Base-by-base conservation (phyloP, 2,329 filamentous ascomycete species). In the Colletotrichum cuscutae region DNA sequence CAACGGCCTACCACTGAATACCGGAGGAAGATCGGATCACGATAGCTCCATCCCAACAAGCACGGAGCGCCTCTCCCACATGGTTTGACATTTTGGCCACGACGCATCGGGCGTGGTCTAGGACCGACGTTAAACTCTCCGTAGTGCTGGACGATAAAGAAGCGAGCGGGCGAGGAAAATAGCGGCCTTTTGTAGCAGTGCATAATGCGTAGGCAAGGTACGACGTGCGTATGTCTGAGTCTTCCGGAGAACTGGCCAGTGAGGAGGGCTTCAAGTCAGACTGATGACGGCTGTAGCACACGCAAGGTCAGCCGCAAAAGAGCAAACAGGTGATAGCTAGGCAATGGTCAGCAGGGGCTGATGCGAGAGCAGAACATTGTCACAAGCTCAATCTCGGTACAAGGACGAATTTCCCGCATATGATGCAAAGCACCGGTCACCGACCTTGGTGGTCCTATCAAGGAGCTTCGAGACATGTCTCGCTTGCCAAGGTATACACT, bases 391-490 rank as follows among this genome's bases (percentile, higher is more conserved):
- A 73, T 67, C 53, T 73, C 65, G 65, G 71, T 73, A 70, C 56
- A 62, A 65, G 42, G 71, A 73, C 57, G 58, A 74, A 71, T 68
- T 67, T 73, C 68, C 68, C 68, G 68, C 65, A 72, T 66, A 68
- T 52, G 24, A 75, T 74, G 74, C 74, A 71, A 52, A 73, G 66
- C 53, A 57, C 71, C 71, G 60, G 30, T 65, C 46, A 54, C 24
- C 56, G 26, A 26, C 66, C 71, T 70, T 73, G 66, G 53, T 63
- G 42, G 42, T 64, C 72, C 74, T 74, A 75, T 75, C 62, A 66
- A 68, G 74, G 72, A 71, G 68, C 65, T 69, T 72, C 56, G 42
- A 74, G 68, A 69, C 72, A 70, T 69, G 65, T 75, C 69, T 75
- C 65, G 74, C 69, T 72, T 69, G 53, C 37, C 30, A 37, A 56